Percentiles rank a stretch among this genome's conserved stretches.
Conservation (phyloP, 441 rosid species). For the Gossypium gossypioides region DNA sequence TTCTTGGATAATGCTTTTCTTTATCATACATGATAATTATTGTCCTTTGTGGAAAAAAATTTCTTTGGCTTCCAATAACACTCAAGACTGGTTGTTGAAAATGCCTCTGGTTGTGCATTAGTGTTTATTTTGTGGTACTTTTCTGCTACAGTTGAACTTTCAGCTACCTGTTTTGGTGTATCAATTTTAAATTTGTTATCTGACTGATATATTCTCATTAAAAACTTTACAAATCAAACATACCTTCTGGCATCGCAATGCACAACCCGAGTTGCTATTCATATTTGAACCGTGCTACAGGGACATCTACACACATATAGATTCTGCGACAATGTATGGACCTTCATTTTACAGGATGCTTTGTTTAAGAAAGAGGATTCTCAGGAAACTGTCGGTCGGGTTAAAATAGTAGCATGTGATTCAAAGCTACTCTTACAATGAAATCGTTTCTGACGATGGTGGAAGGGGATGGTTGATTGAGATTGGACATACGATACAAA, state of each 20-base stretch:
- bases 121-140: background rate
- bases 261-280: background rate
- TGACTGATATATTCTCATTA: background rate
- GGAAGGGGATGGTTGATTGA: constrained; percentile 5
- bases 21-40: background rate
- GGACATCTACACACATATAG: constrained; percentile 97
- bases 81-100: background rate
- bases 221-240: background rate
- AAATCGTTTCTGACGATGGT: constrained; percentile 20
- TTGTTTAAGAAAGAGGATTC: constrained; percentile 56
- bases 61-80: background rate
- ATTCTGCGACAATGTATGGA: constrained; percentile 98
- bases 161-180: background rate
- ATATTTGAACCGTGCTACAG: constrained; percentile 28
- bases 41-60: background rate
- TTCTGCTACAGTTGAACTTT: background rate
- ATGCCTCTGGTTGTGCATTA: background rate
- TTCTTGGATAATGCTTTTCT: background rate
- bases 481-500: constrained; percentile 16
- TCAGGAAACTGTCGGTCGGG: constrained; percentile 54
- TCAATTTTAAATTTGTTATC: background rate
- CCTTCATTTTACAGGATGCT: constrained; percentile 81
- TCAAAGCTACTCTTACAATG: constrained; percentile 78
- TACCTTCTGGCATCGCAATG: background rate
- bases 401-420: constrained; percentile 94